Evolutionary conservation across 1,139 yeast genomes (phyloP), one percentile per base, ranked within the genome.

Genomic region (Saccharomyces pastorianus): DNA sequence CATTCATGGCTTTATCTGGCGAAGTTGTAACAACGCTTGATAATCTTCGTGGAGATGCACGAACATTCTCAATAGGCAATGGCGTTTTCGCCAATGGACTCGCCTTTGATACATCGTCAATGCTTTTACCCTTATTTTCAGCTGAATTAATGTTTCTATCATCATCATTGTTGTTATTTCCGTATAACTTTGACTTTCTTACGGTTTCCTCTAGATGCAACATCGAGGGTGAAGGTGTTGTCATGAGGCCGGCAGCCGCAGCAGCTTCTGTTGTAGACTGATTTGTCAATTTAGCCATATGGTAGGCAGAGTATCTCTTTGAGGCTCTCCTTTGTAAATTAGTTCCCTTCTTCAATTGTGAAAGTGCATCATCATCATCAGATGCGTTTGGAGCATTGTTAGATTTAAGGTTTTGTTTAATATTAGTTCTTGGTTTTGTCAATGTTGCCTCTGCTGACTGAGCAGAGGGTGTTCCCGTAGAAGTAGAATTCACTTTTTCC

Each of bases 281-380:
- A 59, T 81, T 83, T 0, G 90, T 77, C 26, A 88, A 76, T 63
- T 86, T 88, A 1, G 96, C 91, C 71, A 85, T 87, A 65, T 93
- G 98, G 60, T 90, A 93, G 0, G 97, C 96, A 27, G 96, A 88
- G 66, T 86, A 93, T 56, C 99, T 74, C 53, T 69, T 69, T 4
- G 97, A 90, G 0, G 99, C 99, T 57, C 97, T 79, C 60, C 99
- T 78, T 71, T 87, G 96, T 48, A 93, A 72, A 1, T 87, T 85
- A 55, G 86, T 88, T 1, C 91, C 88, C 50, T 84, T 82, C 63
- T 90, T 96, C 23, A 91, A 75, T 60, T 88, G 89, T 0, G 83
- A 76, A 28, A 90, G 73, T 0, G 96, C 90, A 42, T 61, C 59
- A 13, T 53, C 52, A 14, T 60, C 60, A 60, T 83, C 85, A 47